phyloP scores from a whole-genome alignment of 345 rosid species.

The Durio zibethinus region DNA sequence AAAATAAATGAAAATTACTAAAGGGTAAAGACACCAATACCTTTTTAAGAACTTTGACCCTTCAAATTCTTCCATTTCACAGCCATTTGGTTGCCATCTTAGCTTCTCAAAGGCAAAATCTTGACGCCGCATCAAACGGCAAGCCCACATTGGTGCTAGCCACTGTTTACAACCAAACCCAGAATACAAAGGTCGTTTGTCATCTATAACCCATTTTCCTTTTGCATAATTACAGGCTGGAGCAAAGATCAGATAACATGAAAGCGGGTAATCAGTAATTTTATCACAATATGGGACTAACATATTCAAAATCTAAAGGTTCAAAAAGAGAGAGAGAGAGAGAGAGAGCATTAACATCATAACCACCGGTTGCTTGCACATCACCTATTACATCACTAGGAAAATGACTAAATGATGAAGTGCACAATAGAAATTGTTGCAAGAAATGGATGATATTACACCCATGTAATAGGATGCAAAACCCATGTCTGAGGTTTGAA shows the following conservation, averaged over 20 bases:
- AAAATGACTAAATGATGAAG: not conserved
- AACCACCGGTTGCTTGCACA: not conserved
- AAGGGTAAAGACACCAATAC: conserved; percentile 31
- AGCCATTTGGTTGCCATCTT: conserved; percentile 83
- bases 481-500: not conserved
- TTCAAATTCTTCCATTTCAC: conserved; percentile 78
- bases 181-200: conserved; percentile 63
- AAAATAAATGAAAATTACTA: conserved; percentile 1
- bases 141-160: conserved; percentile 95
- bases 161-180: conserved; percentile 81
- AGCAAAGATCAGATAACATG: conserved; percentile 1
- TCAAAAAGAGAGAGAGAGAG: not conserved
- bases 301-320: not conserved
- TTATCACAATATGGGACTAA: not conserved
- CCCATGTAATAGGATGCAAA: not conserved
- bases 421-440: not conserved
- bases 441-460: not conserved
- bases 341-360: not conserved
- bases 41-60: conserved; percentile 64
- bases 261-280: conserved; percentile 7
- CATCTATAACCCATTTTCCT: conserved; percentile 93
- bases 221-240: conserved; percentile 76
- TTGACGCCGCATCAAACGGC: conserved; percentile 78
- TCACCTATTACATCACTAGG: not conserved
- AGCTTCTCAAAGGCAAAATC: conserved; percentile 76